These are phyloP conservation scores for Arachis hypogaea DNA, from an alignment of 306 rosid genomes.

Conservation along the genomic window DNA sequence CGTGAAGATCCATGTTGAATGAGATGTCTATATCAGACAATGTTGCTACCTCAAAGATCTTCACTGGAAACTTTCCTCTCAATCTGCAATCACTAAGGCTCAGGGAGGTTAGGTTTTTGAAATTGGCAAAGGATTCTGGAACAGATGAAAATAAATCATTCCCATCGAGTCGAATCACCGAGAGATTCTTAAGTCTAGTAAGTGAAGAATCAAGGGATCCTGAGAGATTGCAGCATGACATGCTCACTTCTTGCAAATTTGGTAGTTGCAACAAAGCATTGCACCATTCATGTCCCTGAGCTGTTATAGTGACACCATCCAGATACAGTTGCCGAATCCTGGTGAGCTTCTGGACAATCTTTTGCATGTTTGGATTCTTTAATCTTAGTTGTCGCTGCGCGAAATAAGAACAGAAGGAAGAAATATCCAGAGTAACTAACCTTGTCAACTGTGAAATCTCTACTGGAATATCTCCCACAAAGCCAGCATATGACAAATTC, in stretches of 20 bases:
- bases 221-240: slow-evolving; percentile 40
- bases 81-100: slow-evolving; percentile 24
- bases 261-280: slow-evolving; percentile 29
- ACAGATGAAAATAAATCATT: slow-evolving; percentile 43
- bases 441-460: slow-evolving; percentile 44
- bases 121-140: slow-evolving; percentile 36
- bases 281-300: slow-evolving; percentile 55
- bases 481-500: slow-evolving; percentile 44
- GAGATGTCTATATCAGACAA: slow-evolving; percentile 29
- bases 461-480: slow-evolving; percentile 43
- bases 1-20: background rate
- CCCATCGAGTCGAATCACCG: slow-evolving; percentile 26
- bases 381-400: background rate
- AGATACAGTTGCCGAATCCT: slow-evolving; percentile 44
- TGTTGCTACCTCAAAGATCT: slow-evolving; percentile 36
- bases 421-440: slow-evolving; percentile 49
- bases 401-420: background rate
- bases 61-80: slow-evolving; percentile 38
- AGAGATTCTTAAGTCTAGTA: slow-evolving; percentile 23
- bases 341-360: slow-evolving; percentile 39
- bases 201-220: slow-evolving; percentile 46
- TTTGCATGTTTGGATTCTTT: background rate
- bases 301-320: slow-evolving; percentile 51
- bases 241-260: slow-evolving; percentile 42
- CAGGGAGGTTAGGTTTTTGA: slow-evolving; percentile 31